A percentile compares a stretch with the other conserved stretches of the same genome.
Conservation (phyloP, 805 yeast genomes). For the Schizosaccharomyces octosporus region DNA sequence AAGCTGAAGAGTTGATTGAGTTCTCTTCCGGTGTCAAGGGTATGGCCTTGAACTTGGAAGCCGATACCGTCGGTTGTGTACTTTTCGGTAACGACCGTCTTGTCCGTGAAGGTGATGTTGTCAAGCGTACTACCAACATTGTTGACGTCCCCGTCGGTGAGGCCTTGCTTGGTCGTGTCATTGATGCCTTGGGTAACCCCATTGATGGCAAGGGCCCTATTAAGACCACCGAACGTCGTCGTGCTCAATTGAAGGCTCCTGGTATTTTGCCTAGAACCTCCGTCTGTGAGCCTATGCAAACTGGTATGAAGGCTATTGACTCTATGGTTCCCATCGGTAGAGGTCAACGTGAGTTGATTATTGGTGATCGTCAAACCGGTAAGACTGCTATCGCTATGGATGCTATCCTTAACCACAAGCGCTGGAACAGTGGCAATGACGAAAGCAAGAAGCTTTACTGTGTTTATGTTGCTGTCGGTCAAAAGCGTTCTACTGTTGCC, state of each 20-base stretch:
- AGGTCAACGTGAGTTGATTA: slow-evolving; percentile 99
- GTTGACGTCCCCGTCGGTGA: slow-evolving; percentile 99
- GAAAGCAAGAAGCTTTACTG: slow-evolving; percentile 97
- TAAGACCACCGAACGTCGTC: slow-evolving; percentile 54
- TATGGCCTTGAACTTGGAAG: slow-evolving; percentile 99
- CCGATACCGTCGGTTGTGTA: slow-evolving; percentile 99
- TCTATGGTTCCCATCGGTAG: slow-evolving; percentile 98
- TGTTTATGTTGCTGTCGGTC: slow-evolving; percentile 99
- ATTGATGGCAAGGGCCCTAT: slow-evolving; percentile 99
- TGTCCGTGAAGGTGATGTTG: slow-evolving; percentile 98
- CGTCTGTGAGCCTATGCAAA: slow-evolving; percentile 97
- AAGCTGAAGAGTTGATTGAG: slow-evolving; percentile 98
- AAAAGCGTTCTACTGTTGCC: slow-evolving; percentile 99
- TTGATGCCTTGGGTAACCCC: slow-evolving; percentile 97
- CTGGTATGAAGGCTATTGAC: slow-evolving; percentile 97
- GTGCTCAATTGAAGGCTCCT: slow-evolving; percentile 99
- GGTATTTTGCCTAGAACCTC: slow-evolving; percentile 99
- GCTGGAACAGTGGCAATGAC: slow-evolving; percentile 87
- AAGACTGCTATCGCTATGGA: slow-evolving; percentile 98
- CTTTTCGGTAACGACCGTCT: slow-evolving; percentile 96
- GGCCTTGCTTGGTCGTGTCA: slow-evolving; percentile 93
- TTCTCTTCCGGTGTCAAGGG: slow-evolving; percentile 98
- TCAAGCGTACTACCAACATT: slow-evolving; percentile 98
- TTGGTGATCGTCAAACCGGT: slow-evolving; percentile 99
- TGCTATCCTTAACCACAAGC: slow-evolving; percentile 95